A percentile compares a stretch with the other conserved stretches of the same genome.
Evolutionary conservation across 2,329 filamentous ascomycete genomes (phyloP).

Genomic region (Aspergillus sp.): DNA sequence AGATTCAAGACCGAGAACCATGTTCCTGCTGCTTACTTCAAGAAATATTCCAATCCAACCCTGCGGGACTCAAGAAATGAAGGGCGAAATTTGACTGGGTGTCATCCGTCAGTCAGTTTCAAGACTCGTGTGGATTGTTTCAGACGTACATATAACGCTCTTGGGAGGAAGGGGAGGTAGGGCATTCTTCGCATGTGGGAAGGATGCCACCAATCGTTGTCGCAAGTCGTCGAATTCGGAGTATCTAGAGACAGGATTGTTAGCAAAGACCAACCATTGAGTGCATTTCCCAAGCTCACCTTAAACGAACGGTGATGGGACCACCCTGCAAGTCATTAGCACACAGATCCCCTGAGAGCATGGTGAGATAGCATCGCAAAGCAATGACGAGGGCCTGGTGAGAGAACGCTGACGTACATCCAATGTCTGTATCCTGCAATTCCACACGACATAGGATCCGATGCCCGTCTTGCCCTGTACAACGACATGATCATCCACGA

Average conservation of each 20-base stretch:
- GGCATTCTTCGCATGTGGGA: slow-evolving; percentile 80
- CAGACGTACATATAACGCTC: slow-evolving; percentile 73
- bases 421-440: slow-evolving; percentile 82
- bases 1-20: no score
- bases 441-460: slow-evolving; percentile 96
- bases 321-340: slow-evolving; percentile 49
- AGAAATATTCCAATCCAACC: slow-evolving; percentile 82
- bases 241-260: slow-evolving; percentile 58
- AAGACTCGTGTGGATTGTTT: not conserved
- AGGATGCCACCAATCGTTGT: slow-evolving; percentile 71
- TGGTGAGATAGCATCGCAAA: not conserved
- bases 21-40: slow-evolving; percentile 68
- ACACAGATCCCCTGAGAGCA: not conserved
- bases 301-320: slow-evolving; percentile 61
- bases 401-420: slow-evolving; percentile 58
- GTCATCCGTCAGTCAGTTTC: slow-evolving; percentile 14
- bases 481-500: slow-evolving; percentile 64
- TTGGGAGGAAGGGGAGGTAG: slow-evolving; percentile 90
- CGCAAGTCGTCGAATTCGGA: slow-evolving; percentile 91
- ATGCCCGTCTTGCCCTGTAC: slow-evolving; percentile 61
- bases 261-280: slow-evolving; percentile 19
- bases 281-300: slow-evolving; percentile 41
- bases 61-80: slow-evolving; percentile 84
- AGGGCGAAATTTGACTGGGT: slow-evolving; percentile 67
- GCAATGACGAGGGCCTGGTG: not conserved